These are phyloP conservation scores for Podospora bellae-mahoneyi DNA, from an alignment of 495 filamentous ascomycete genomes.

Conservation along the genomic window DNA sequence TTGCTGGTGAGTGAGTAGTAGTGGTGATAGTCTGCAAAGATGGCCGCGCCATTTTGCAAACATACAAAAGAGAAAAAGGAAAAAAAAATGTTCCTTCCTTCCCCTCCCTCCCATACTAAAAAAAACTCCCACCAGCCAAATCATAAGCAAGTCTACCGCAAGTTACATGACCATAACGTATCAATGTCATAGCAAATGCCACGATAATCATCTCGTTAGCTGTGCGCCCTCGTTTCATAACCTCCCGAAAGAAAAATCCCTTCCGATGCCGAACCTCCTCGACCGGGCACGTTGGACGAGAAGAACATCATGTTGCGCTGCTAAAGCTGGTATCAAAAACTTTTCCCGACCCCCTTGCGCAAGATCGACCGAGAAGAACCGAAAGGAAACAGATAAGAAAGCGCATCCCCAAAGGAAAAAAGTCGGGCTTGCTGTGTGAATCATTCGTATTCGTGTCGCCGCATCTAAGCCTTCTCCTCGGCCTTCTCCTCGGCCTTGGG, in stretches of 20 bases:
- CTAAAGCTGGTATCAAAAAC: conserved; percentile 47
- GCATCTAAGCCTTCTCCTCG: conserved; percentile 53
- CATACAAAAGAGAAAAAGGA: background rate
- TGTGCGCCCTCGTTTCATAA: conserved; percentile 20
- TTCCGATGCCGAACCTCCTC: conserved; percentile 21
- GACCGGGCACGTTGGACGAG: conserved; percentile 22
- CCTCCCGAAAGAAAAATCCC: conserved; percentile 27
- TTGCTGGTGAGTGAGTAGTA: background rate
- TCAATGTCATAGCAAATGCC: conserved; percentile 34
- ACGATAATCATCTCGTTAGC: conserved; percentile 24
- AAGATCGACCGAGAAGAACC: conserved; percentile 37
- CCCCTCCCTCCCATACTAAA: conserved; percentile 2
- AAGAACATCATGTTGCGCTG: conserved; percentile 39
- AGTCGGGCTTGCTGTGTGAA: conserved; percentile 8
- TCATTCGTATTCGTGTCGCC: conserved; percentile 9
- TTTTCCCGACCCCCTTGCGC: conserved; percentile 44
- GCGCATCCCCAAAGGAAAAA: conserved; percentile 15
- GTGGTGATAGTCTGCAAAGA: conserved; percentile 4
- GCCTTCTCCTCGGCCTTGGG: conserved; percentile 50
- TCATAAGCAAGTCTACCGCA: conserved; percentile 30
- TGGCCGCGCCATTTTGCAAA: conserved; percentile 3
- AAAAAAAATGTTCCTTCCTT: conserved; percentile 1
- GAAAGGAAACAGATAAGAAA: conserved; percentile 27
- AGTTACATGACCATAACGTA: conserved; percentile 33
- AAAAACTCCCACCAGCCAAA: background rate